Evolutionary conservation across 2,329 filamentous ascomycete genomes (phyloP), one percentile per base, ranked within the genome.

Genomic region (Fusarium newnesense): DNA sequence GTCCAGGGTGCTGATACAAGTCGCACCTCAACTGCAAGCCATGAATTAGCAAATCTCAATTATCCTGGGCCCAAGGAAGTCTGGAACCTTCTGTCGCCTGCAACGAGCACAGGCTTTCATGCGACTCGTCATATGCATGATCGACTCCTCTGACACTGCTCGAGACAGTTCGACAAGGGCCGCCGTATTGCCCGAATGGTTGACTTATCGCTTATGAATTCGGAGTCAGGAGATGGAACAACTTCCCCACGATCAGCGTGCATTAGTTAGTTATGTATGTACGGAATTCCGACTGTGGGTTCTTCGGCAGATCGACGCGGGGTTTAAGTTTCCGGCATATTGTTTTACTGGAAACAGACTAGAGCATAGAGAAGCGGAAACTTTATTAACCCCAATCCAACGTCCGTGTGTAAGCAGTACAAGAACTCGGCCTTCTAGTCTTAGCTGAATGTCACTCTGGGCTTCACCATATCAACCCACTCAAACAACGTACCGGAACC

Each of bases 51-150:
- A 40, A 18, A 19, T 42, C 24, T 56, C 34, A 26, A 26, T n/a
- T 28, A 11, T 60, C 13, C 43, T 42, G 12, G n/a, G 36, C 11
- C 28, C 9, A 42, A 4, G 19, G 15, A 39, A 26, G n/a, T 34
- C 18, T 18, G 32, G 21, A 24, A 54, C 46, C 58, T 60, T 60
- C 19, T 60, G 58, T 60, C 36, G 58, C 46, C 58, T 36, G 21
- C 58, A 60, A 32, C 58, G 58, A n/a, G 46, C 47, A 56, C 58
- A 60, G 9, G 58, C 34, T 40, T 60, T 60, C 36, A 60, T 54
- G 19, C 58, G 46, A 34, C 46, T 60, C 26, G 58, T 54, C 46
- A 42, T 24, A 5, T 26, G 34, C 34, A 57, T 42, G 13, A 21
- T 40, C 18, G 5, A 28, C 15, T 40, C 50, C 24, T 37, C 34